Base-by-base conservation (phyloP, 495 filamentous ascomycete species). In the Penicillium bialowiezense region DNA sequence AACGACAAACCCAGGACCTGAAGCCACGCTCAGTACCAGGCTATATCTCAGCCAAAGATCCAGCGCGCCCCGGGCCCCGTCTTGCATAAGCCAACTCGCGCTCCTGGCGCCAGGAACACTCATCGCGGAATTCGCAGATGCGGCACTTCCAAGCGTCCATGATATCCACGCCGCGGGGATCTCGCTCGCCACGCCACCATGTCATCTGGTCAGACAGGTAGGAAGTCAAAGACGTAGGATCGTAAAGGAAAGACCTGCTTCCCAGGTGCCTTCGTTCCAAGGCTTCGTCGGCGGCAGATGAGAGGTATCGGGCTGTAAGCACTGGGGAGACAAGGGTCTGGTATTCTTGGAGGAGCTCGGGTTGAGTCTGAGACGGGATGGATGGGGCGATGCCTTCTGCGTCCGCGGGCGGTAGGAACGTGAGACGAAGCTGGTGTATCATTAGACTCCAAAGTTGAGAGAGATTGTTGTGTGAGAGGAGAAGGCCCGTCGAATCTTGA, bases 101-200 rank as follows among this genome's bases (percentile, higher is more conserved):
- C 55, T 82, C 75, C 66, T 81, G 78, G 28, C 82, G 60, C 83
- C 83, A 86, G 21, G 62, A 63, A 48, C 83, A 86, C 7, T 77
- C 78, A 15, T 84, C 82, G 18, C 66, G 71, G 53, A 86, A 86
- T 41, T 84, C 80, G 44, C 83, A 86, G 19, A 73, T 67, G 10
- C 79, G 72, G 62, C 93, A 98, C 68, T 98, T 98, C 76, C 85
- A 96, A 0, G 89, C 88, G 50, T 97, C 95, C 65, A 91, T 84
- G 10, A 95, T 75, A n/a, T 77, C 69, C 7, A 97, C 95, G 8
- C 93, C 93, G n/a, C 78, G 71, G 0, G 91, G 81, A 47, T 76
- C 70, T 14, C 91, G 67, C 61, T 90, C 76, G 3, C 95, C 93
- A 34, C 77, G 81, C 93, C 93, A 97, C 90, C 89, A 97, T 20